Base-by-base conservation (phyloP, 148 eudicot genomes). In the Dianthus caryophyllus region DNA sequence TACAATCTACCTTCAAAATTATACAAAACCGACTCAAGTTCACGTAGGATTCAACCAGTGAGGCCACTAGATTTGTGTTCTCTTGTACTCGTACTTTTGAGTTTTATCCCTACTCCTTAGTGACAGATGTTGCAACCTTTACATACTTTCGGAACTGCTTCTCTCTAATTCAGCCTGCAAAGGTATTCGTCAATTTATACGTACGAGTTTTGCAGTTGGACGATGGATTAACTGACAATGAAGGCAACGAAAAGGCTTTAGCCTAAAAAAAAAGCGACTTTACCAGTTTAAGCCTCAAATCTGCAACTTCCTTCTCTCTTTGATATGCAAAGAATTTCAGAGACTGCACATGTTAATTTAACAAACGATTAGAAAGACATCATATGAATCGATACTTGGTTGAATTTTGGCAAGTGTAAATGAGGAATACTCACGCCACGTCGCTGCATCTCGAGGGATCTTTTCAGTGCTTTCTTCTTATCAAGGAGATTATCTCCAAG, bases 371-470 rank as follows among this genome's bases (percentile, higher is more conserved):
- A 33, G 54, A 55, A 61, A 30, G 9, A 57, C 44, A 52, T 16
- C 24, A n/a, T 33, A 69, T 29, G 38, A 31, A 24, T 3, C 8
- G 27, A 1, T 53, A 64, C 41, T 66, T 51, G 38, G 14, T 9
- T 10, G 13, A 56, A 65, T 16, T 22, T 66, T 68, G 52, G 4
- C 7, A 25, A 52, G 33, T 25, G 36, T 43, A 15, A 50, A 9
- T 13, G 24, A 36, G 44, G 10, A 66, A 61, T 24, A 82, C 99
- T 86, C 79, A 94, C 99, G 72, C 99, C 99, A 65, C 75, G 61
- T 80, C 97, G 79, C 80, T 94, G 99, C 87, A 86, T 72, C 67
- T 82, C 89, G 46, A 94, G 80, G 55, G 99, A 94, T 74, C 97
- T 81, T 67, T 75, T 76, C 67, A 94, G 67, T 60, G 99, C 99